These are phyloP conservation scores for Aureobasidium sp. DNA, from an alignment of 2,329 filamentous ascomycete species.

Conservation along the genomic window DNA sequence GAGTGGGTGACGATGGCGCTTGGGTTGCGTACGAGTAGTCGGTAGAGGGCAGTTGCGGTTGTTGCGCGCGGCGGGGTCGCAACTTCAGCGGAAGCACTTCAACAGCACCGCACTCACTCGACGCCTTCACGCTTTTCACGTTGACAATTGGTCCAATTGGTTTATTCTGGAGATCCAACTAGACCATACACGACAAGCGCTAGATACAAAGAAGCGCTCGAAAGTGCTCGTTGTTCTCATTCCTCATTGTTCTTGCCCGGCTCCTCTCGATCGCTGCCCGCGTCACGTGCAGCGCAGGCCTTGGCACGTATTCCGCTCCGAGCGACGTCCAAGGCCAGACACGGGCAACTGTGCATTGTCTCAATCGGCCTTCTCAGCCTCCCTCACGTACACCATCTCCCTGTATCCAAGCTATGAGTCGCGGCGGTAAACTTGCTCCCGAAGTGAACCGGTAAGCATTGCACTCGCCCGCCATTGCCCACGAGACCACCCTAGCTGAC, in stretches of 20 bases:
- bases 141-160: background rate
- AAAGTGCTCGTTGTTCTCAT: background rate
- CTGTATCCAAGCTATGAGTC: slow-evolving; percentile 71
- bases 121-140: background rate
- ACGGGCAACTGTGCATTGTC: background rate
- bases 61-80: background rate
- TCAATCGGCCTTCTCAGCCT: background rate
- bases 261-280: too few relatives aligned
- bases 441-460: slow-evolving; percentile 89
- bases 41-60: background rate
- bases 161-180: background rate
- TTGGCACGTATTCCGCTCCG: too few relatives aligned
- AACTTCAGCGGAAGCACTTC: background rate
- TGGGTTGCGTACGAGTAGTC: background rate
- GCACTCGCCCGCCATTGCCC: background rate
- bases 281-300: too few relatives aligned
- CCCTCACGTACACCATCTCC: slow-evolving; percentile 9
- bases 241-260: background rate
- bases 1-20: background rate
- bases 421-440: slow-evolving; percentile 92
- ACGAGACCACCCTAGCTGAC: slow-evolving; percentile 22
- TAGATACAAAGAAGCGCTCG: background rate
- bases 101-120: background rate
- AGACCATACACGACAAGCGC: background rate
- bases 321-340: background rate